These are phyloP conservation scores for Septoria petroselini DNA, from an alignment of 2,329 filamentous ascomycete species.

Conservation along the genomic window DNA sequence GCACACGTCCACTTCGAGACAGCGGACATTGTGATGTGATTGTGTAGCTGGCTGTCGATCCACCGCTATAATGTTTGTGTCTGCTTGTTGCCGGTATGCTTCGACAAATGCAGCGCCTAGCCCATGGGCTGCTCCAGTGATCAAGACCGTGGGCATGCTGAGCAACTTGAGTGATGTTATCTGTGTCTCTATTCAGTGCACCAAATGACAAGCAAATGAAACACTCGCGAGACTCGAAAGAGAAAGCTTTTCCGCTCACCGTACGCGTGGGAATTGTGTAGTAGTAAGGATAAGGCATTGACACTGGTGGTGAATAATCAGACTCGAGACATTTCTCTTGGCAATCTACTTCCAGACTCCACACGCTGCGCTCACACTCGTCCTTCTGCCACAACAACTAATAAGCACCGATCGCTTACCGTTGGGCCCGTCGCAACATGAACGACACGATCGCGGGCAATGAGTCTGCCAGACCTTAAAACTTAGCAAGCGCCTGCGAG, in stretches of 20 bases:
- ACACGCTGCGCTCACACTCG: neutral
- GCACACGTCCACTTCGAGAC: slow-evolving; percentile 32
- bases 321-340: too few species aligned
- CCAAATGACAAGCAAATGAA: too few species aligned
- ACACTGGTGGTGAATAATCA: too few species aligned
- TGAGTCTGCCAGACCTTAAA: slow-evolving; percentile 3
- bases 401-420: neutral
- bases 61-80: slow-evolving; percentile 36
- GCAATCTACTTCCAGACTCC: neutral
- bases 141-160: slow-evolving; percentile 31
- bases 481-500: neutral
- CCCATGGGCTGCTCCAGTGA: slow-evolving; percentile 42
- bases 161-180: too few species aligned
- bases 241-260: too few species aligned
- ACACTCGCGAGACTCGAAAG: too few species aligned
- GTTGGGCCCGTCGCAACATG: slow-evolving; percentile 1
- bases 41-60: slow-evolving; percentile 28
- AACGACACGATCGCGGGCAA: slow-evolving; percentile 7
- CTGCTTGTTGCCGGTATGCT: slow-evolving; percentile 26
- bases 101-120: slow-evolving; percentile 39
- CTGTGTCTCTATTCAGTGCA: too few species aligned
- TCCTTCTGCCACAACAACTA: neutral
- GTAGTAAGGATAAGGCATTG: too few species aligned
- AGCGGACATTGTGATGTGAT: slow-evolving; percentile 25
- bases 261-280: too few species aligned